phyloP scores from a whole-genome alignment of 805 yeast genomes.

The Priceomyces castillae region DNA sequence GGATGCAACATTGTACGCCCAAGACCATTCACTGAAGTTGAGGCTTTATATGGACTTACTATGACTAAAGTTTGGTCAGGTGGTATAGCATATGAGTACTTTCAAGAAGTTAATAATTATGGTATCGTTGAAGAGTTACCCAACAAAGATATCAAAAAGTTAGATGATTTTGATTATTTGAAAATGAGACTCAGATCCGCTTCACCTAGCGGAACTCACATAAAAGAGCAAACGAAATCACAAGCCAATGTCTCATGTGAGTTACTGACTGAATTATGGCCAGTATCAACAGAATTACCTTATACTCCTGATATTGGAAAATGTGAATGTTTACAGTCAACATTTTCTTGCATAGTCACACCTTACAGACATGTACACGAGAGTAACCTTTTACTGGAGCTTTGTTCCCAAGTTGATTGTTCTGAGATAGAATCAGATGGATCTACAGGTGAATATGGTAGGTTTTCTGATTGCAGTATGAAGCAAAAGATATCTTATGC shows the following conservation, averaged over 20 bases:
- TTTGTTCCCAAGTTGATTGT: slow-evolving; percentile 41
- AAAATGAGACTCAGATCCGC: slow-evolving; percentile 19
- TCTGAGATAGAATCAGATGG: slow-evolving; percentile 36
- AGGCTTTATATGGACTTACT: slow-evolving; percentile 28
- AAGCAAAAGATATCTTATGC: slow-evolving; percentile 41
- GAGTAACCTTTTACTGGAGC: slow-evolving; percentile 21
- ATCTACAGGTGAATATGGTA: slow-evolving; percentile 39
- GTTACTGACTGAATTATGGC: slow-evolving; percentile 14
- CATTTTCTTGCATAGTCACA: slow-evolving; percentile 35
- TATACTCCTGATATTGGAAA: slow-evolving; percentile 39
- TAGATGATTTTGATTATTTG: slow-evolving; percentile 31
- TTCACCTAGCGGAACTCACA: slow-evolving; percentile 17
- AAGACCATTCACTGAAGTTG: slow-evolving; percentile 39
- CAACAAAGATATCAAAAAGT: slow-evolving; percentile 24
- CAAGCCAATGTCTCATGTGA: slow-evolving; percentile 1
- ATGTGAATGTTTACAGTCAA: slow-evolving; percentile 45
- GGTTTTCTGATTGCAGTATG: slow-evolving; percentile 37
- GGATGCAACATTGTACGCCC: slow-evolving; percentile 38
- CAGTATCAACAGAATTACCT: slow-evolving; percentile 29
- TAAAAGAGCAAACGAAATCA: slow-evolving; percentile 5
- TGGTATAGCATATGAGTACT: slow-evolving; percentile 37
- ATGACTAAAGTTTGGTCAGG: slow-evolving; percentile 41
- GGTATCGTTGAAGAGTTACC: slow-evolving; percentile 32
- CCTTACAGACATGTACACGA: slow-evolving; percentile 23
- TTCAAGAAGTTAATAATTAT: slow-evolving; percentile 32